phyloP scores from a whole-genome alignment of 2,329 filamentous ascomycete genomes.

The Uncinocarpus reesii region DNA sequence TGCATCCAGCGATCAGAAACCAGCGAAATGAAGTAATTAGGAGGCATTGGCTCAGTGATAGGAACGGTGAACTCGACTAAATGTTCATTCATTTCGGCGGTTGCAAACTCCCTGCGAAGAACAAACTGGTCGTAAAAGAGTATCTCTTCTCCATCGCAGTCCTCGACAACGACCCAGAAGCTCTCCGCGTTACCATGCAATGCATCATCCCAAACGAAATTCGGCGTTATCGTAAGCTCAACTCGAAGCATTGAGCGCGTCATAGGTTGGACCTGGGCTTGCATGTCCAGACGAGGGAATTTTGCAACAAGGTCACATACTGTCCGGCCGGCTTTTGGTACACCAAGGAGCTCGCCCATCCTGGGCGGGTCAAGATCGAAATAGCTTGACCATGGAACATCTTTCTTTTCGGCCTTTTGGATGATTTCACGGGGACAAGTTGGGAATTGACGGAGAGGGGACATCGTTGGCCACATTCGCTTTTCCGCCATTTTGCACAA shows the following conservation, averaged over 20 bases:
- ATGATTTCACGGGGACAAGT: slow-evolving; percentile 73
- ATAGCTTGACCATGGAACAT: slow-evolving; percentile 86
- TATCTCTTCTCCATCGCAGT: slow-evolving; percentile 93
- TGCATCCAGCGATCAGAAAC: slow-evolving; percentile 98
- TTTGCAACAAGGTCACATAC: slow-evolving; percentile 83
- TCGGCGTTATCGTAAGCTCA: slow-evolving; percentile 82
- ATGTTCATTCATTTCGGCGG: slow-evolving; percentile 80
- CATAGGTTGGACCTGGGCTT: slow-evolving; percentile 88
- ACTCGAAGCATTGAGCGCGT: slow-evolving; percentile 87
- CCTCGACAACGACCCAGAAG: slow-evolving; percentile 96
- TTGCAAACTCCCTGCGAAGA: slow-evolving; percentile 77
- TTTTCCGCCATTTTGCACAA: slow-evolving; percentile 99
- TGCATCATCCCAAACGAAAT: slow-evolving; percentile 89
- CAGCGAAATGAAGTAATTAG: slow-evolving; percentile 95
- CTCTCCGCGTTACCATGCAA: slow-evolving; percentile 80
- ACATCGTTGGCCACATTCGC: slow-evolving; percentile 99
- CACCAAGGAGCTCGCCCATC: slow-evolving; percentile 86
- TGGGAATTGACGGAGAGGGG: slow-evolving; percentile 82
- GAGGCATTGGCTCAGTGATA: slow-evolving; percentile 94
- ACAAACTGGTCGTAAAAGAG: slow-evolving; percentile 91
- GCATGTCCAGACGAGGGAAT: slow-evolving; percentile 84
- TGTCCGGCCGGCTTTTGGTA: slow-evolving; percentile 75
- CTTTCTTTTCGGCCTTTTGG: slow-evolving; percentile 85
- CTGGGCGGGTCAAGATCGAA: slow-evolving; percentile 93
- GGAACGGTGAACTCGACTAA: slow-evolving; percentile 92